Conservation (phyloP, 257 asterid genomes). For the Scutellaria baicalensis region DNA sequence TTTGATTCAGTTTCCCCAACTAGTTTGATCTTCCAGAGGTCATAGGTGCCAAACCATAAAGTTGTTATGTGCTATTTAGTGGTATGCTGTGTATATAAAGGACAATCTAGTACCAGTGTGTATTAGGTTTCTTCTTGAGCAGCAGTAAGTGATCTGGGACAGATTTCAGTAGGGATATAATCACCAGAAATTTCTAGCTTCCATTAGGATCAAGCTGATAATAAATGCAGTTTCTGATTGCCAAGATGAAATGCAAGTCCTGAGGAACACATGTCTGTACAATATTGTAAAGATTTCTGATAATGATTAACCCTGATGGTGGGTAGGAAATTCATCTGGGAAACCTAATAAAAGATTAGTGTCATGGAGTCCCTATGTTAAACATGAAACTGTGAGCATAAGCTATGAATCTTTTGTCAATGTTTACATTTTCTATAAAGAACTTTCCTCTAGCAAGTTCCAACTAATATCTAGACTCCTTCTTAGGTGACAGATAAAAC, state of each 20-base stretch:
- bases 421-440: background rate
- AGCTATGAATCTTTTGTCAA: background rate
- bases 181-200: background rate
- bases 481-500: slow-evolving; percentile 88
- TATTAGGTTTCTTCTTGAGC: background rate
- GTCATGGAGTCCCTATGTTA: background rate
- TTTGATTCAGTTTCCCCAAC: background rate
- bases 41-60: background rate
- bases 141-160: background rate
- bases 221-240: background rate
- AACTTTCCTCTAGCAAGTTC: background rate
- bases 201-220: background rate
- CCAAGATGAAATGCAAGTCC: background rate
- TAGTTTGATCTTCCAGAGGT: background rate
- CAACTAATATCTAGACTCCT: slow-evolving; percentile 22
- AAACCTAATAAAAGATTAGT: background rate
- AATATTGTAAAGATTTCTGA: background rate
- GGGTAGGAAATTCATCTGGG: background rate
- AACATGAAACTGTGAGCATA: background rate
- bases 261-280: background rate
- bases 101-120: background rate
- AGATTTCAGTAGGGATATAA: background rate
- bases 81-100: background rate
- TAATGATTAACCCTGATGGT: background rate
- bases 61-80: background rate